Conservation (phyloP, 1,284 basidiomycete species). For the Papiliotrema fonsecae region DNA sequence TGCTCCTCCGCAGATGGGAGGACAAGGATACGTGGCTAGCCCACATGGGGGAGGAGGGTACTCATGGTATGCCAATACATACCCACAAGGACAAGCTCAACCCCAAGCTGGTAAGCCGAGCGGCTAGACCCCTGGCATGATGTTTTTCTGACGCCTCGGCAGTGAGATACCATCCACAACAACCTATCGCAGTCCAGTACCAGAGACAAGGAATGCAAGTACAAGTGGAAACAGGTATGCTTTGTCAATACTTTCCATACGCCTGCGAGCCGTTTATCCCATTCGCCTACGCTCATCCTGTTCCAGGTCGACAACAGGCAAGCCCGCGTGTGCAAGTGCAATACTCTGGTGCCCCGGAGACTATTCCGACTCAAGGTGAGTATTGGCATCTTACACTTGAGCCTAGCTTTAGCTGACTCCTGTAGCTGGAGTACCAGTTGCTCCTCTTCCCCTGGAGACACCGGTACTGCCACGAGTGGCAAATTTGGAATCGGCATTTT, state of each 20-base stretch:
- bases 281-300: background rate
- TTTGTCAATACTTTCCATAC: constrained; percentile 12
- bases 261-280: constrained; percentile 15
- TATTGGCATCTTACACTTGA: too few relatives aligned
- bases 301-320: too few relatives aligned
- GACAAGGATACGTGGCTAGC: constrained; percentile 24
- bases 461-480: too few relatives aligned
- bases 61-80: constrained; percentile 34
- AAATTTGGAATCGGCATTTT: constrained; percentile 40
- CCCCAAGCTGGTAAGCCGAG: background rate
- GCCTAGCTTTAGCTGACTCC: too few relatives aligned
- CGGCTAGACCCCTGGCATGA: background rate
- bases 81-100: constrained; percentile 5
- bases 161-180: background rate
- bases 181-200: constrained; percentile 22
- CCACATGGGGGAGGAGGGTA: constrained; percentile 25
- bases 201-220: constrained; percentile 29
- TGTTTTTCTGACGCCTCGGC: background rate
- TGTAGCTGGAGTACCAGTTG: too few relatives aligned
- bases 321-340: too few relatives aligned
- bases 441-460: too few relatives aligned
- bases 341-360: too few relatives aligned
- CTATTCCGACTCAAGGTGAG: too few relatives aligned
- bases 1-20: constrained; percentile 23
- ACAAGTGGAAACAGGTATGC: constrained; percentile 17